Conservation (phyloP, 2,329 filamentous ascomycete species). For the Sordariomycetes sp. region DNA sequence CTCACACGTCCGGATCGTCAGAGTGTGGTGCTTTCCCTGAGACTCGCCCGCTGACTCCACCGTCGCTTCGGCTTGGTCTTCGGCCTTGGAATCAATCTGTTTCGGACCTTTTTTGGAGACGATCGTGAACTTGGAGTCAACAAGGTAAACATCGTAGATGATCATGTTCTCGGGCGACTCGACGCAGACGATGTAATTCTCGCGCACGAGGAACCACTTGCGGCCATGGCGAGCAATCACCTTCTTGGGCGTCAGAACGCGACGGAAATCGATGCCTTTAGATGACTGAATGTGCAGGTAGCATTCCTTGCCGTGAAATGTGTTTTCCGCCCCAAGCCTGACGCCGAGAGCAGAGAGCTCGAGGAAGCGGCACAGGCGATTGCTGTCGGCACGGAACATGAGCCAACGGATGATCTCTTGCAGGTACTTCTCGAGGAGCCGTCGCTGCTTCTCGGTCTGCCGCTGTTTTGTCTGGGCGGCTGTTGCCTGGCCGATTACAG, state of each 20-base stretch:
- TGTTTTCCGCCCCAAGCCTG: conserved; percentile 85
- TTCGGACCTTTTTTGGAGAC: conserved; percentile 58
- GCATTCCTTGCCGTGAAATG: conserved; percentile 96
- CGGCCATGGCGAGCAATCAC: conserved; percentile 75
- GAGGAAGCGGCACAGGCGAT: conserved; percentile 88
- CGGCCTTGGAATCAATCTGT: conserved; percentile 46
- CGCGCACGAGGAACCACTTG: conserved; percentile 96
- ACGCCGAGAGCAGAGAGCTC: conserved; percentile 92
- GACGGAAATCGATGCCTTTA: conserved; percentile 78
- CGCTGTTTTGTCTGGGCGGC: conserved; percentile 39
- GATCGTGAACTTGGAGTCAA: conserved; percentile 78
- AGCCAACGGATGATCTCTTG: conserved; percentile 92
- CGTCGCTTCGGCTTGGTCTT: conserved; percentile 16
- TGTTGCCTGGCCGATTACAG: conserved; percentile 18
- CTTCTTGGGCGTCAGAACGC: conserved; percentile 66
- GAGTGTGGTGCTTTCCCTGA: conserved; percentile 59
- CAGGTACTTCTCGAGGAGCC: conserved; percentile 79
- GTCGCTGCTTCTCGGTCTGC: conserved; percentile 74
- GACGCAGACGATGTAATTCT: conserved; percentile 97
- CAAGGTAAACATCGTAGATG: conserved; percentile 96
- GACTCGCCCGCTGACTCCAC: conserved; percentile 3
- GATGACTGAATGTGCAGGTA: conserved; percentile 85
- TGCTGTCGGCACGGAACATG: conserved; percentile 93
- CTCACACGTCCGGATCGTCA: conserved; percentile 86
- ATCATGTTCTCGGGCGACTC: conserved; percentile 98